phyloP scores from a whole-genome alignment of 257 asterid species.

The Primulina huaijiensis region DNA sequence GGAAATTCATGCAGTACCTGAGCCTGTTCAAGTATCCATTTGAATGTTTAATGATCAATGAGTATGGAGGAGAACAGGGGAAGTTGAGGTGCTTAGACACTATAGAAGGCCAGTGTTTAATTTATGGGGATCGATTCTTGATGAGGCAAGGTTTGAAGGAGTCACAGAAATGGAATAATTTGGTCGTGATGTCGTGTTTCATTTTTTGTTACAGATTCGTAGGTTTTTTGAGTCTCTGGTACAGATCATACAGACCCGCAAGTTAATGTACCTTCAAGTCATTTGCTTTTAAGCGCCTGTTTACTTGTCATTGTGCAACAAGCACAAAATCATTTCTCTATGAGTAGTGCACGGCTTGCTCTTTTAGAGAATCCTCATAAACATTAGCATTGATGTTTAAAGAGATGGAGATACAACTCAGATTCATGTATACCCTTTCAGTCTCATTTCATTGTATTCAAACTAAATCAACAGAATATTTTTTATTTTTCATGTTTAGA shows the following conservation, averaged over 20 bases:
- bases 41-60: conserved; percentile 71
- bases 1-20: conserved; percentile 63
- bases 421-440: too few relatives aligned
- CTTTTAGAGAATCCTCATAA: too few relatives aligned
- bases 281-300: neutral
- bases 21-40: conserved; percentile 80
- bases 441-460: too few relatives aligned
- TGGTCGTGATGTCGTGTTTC: conserved; percentile 52
- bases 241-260: conserved; percentile 39
- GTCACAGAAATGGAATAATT: conserved; percentile 59
- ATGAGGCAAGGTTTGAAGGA: conserved; percentile 50
- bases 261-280: conserved; percentile 10
- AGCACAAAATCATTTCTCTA: too few relatives aligned
- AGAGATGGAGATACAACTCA: too few relatives aligned
- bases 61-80: conserved; percentile 64
- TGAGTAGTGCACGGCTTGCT: neutral
- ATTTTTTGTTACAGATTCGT: conserved; percentile 52
- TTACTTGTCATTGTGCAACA: neutral
- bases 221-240: conserved; percentile 53
- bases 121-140: conserved; percentile 52
- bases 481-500: neutral
- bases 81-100: conserved; percentile 47
- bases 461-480: neutral
- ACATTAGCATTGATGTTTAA: too few relatives aligned
- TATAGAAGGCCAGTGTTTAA: conserved; percentile 43